Base-by-base conservation (phyloP, 768 basidiomycete species). In the Calocybe gangraenosa region DNA sequence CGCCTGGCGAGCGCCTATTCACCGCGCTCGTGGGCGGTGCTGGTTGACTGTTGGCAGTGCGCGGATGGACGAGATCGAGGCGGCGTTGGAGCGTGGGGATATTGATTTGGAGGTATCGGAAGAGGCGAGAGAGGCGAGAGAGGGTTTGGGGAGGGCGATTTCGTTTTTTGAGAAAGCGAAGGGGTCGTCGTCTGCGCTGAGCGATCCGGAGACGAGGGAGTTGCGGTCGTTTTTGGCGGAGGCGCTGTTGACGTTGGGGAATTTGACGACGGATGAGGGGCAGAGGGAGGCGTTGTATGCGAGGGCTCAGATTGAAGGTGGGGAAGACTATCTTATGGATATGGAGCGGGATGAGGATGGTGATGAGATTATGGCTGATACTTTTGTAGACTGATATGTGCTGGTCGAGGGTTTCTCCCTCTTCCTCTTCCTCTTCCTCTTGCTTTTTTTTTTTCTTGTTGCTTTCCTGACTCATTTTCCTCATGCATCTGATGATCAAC, bases 31-130 rank as follows among this genome's bases (percentile, higher is more conserved):
- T 14, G 81, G 79, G 2, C 67, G 77, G 33, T 75, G 75, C 47
- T 77, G 75, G 69, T 65, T 85, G 8, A 66, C 78, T 18, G 64
- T 78, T 28, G 83, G 81, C n/a, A 65, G 69, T 21, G 78, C 79
- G 15, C 60, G 65, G 17, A 73, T 69, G 23, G 82, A 82, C 51
- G 75, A 70, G 35, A 60, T 84, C 19, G 82, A 84, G 62, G 63
- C 56, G n/a, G 64, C 67, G 15, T 57, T 82, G 40, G 80, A 81
- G 63, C 49, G 54, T 3, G 75, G 67, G 6, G 68, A 71, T 32
- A 49, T 49, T 37, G 57, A 49, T 25, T 60, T 78, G 30, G 52
- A 76, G 43, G 53, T 62, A 31, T 63, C 65, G 14, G 71, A 73
- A 51, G 76, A 79, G 13, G 82, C 81, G 14, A 62, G 69, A 39